These are phyloP conservation scores for Ophiostoma angusticollis DNA, from an alignment of 2,329 filamentous ascomycete species.

Conservation along the genomic window DNA sequence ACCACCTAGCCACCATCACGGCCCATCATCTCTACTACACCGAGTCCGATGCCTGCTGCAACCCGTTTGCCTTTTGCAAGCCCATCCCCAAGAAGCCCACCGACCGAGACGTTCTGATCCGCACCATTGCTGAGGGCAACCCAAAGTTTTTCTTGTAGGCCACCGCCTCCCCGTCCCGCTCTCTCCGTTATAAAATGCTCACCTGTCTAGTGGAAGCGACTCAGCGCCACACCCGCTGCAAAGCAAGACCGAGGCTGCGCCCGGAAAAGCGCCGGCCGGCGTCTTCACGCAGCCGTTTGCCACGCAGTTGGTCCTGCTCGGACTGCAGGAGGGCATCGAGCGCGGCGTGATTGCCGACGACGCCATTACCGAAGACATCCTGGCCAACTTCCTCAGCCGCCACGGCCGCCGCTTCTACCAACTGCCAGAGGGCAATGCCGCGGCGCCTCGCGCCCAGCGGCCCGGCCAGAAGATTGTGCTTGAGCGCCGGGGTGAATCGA, in stretches of 20 bases:
- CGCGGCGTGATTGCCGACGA: slow-evolving; percentile 36
- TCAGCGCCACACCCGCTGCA: slow-evolving; percentile 52
- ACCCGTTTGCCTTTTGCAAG: slow-evolving; percentile 39
- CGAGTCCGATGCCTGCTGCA: slow-evolving; percentile 14
- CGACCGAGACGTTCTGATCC: slow-evolving; percentile 59
- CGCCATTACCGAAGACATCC: slow-evolving; percentile 40
- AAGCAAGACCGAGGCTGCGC: slow-evolving; percentile 39
- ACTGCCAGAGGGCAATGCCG: slow-evolving; percentile 20
- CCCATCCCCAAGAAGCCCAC: slow-evolving; percentile 61
- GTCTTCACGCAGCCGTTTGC: slow-evolving; percentile 70
- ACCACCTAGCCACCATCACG: slow-evolving; percentile 55
- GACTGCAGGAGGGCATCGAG: slow-evolving; percentile 47
- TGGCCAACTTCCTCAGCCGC: slow-evolving; percentile 41
- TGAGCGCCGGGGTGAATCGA: slow-evolving; percentile 29
- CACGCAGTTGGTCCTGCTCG: slow-evolving; percentile 42
- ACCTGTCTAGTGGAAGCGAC: slow-evolving; percentile 38
- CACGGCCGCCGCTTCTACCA: slow-evolving; percentile 43
- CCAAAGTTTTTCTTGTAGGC: slow-evolving; percentile 50
- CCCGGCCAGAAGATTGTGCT: slow-evolving; percentile 22
- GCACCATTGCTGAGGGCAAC: slow-evolving; percentile 45
- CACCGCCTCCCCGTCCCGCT: not conserved
- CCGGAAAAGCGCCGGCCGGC: slow-evolving; percentile 51
- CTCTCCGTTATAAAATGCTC: slow-evolving; percentile 16
- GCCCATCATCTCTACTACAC: slow-evolving; percentile 69
- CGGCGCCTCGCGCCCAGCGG: too few species aligned